A percentile compares a stretch with the other conserved stretches of the same genome.
Evolutionary conservation across 331 rosid species (phyloP).

Genomic region (Pyracantha coccinea): DNA sequence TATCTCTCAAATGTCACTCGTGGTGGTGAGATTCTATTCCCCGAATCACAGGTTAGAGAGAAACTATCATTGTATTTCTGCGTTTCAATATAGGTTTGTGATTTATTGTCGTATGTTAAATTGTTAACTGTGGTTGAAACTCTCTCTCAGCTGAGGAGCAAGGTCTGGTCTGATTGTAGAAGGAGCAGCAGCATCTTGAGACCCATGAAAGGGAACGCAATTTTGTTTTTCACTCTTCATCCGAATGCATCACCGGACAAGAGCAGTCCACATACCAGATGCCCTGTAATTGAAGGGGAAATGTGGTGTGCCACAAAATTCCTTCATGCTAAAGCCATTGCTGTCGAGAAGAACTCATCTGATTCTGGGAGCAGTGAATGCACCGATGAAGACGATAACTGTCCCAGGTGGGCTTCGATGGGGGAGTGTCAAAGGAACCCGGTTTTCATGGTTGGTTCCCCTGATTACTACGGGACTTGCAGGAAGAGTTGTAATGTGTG

Average conservation of each 20-base stretch:
- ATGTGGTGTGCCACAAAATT: constrained; percentile 69
- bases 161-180: constrained; percentile 37
- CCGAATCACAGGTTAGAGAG: constrained; percentile 46
- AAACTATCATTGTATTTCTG: neutral
- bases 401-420: constrained; percentile 60
- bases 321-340: constrained; percentile 39
- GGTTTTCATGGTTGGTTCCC: constrained; percentile 84
- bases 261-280: constrained; percentile 58
- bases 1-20: constrained; percentile 50
- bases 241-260: constrained; percentile 49
- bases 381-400: constrained; percentile 51
- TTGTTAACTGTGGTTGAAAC: neutral
- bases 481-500: constrained; percentile 79
- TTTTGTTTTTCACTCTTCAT: constrained; percentile 59
- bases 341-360: neutral
- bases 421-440: constrained; percentile 85
- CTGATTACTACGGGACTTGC: constrained; percentile 86
- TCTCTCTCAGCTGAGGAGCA: constrained; percentile 30
- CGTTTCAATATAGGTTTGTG: neutral
- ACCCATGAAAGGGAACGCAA: constrained; percentile 76
- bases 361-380: constrained; percentile 38
- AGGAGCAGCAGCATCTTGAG: constrained; percentile 27
- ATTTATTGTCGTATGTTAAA: too few species aligned
- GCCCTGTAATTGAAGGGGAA: constrained; percentile 63
- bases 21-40: constrained; percentile 75